Evolutionary conservation across 2,329 filamentous ascomycete species (phyloP).

Genomic region (Bisporella sp.): DNA sequence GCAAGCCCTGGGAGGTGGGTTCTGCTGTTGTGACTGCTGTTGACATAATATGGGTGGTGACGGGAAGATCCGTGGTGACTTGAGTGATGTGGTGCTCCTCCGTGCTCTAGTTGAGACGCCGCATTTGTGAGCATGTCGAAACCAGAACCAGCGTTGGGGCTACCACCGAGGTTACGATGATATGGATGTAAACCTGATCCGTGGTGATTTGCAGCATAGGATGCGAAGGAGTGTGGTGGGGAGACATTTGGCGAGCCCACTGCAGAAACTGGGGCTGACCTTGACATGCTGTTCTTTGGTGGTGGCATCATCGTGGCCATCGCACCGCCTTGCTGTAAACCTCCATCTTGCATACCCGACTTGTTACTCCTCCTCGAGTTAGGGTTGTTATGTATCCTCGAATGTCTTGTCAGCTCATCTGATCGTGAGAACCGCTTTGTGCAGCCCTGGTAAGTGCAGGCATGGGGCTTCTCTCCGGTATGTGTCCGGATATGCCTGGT

Average conservation of each 20-base stretch:
- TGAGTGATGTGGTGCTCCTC: constrained; percentile 31
- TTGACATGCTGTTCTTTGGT: constrained; percentile 72
- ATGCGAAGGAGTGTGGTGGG: constrained; percentile 83
- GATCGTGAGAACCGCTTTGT: constrained; percentile 96
- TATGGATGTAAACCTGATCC: constrained; percentile 40
- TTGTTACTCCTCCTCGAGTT: constrained; percentile 94
- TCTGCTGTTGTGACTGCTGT: constrained; percentile 36
- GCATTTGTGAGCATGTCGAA: constrained; percentile 53
- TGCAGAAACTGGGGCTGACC: constrained; percentile 81
- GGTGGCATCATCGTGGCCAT: constrained; percentile 69
- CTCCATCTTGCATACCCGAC: constrained; percentile 31
- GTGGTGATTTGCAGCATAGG: constrained; percentile 46
- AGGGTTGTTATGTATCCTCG: constrained; percentile 97
- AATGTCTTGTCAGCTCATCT: constrained; percentile 93
- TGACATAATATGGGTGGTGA: constrained; percentile 46
- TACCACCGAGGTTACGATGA: constrained; percentile 36
- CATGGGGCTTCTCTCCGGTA: constrained; percentile 96
- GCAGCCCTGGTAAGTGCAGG: constrained; percentile 91
- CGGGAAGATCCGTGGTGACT: constrained; percentile 36
- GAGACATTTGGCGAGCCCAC: constrained; percentile 93
- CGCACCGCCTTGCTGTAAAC: constrained; percentile 33
- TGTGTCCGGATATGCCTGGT: constrained; percentile 88
- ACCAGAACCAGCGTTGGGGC: constrained; percentile 29
- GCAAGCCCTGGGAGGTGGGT: constrained; percentile 48
- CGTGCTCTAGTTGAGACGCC: constrained; percentile 55